Conservation (phyloP, 345 rosid species). For the Rhodomyrtus tomentosa region DNA sequence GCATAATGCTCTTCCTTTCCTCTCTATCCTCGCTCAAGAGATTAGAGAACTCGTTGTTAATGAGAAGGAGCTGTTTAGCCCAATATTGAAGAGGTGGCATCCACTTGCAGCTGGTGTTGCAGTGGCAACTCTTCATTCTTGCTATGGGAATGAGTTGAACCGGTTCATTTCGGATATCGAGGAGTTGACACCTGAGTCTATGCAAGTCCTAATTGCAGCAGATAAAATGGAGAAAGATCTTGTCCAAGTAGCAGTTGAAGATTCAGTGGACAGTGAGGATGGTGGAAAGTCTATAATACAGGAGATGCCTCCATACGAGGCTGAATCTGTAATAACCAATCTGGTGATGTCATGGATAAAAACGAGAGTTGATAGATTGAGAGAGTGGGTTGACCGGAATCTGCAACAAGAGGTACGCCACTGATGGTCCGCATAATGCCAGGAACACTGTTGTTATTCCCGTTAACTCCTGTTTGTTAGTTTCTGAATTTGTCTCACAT, state of each 20-base stretch:
- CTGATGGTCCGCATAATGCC: neutral
- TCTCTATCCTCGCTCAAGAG: slow-evolving; percentile 82
- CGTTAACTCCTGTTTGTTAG: neutral
- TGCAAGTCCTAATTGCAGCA: slow-evolving; percentile 85
- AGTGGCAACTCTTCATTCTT: slow-evolving; percentile 91
- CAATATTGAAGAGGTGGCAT: slow-evolving; percentile 88
- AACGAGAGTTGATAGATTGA: slow-evolving; percentile 62
- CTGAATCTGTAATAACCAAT: slow-evolving; percentile 62
- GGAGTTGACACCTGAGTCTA: slow-evolving; percentile 82
- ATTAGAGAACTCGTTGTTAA: slow-evolving; percentile 63
- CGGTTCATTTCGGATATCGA: slow-evolving; percentile 55
- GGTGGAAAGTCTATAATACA: slow-evolving; percentile 94
- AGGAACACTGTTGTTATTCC: neutral
- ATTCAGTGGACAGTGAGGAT: slow-evolving; percentile 92
- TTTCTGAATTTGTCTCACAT: neutral
- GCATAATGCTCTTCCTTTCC: slow-evolving; percentile 55
- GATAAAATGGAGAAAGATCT: slow-evolving; percentile 96
- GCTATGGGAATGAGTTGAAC: slow-evolving; percentile 69
- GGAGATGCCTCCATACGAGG: slow-evolving; percentile 98
- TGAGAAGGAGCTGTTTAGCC: slow-evolving; percentile 80
- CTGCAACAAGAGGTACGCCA: slow-evolving; percentile 72
- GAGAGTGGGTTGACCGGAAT: slow-evolving; percentile 82
- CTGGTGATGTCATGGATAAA: slow-evolving; percentile 82
- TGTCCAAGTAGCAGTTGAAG: slow-evolving; percentile 96
- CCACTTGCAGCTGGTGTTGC: slow-evolving; percentile 90